Conservation (phyloP, 371 early-diverging fungal species). For the Lichtheimia ornata region DNA sequence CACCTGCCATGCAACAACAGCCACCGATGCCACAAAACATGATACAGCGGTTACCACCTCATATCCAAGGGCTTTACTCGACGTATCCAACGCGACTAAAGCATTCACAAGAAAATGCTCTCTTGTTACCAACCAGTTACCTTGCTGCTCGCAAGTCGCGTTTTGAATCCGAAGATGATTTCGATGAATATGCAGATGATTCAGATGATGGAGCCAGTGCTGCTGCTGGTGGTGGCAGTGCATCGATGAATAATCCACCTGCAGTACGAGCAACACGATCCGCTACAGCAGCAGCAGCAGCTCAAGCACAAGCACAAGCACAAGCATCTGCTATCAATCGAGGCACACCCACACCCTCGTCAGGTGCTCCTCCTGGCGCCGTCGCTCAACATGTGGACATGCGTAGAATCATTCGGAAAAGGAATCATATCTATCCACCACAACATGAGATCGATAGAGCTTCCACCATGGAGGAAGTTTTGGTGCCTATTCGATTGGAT, state of each 20-base stretch:
- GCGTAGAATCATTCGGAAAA: slow-evolving; percentile 34
- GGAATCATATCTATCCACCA: slow-evolving; percentile 28
- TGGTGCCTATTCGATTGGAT: slow-evolving; percentile 84
- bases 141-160: slow-evolving; percentile 31
- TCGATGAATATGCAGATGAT: slow-evolving; percentile 36
- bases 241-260: no score
- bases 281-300: slow-evolving; percentile 18
- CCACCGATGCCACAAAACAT: slow-evolving; percentile 16
- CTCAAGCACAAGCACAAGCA: slow-evolving; percentile 2
- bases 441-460: slow-evolving; percentile 47
- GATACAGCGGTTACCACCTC: slow-evolving; percentile 9
- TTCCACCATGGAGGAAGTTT: slow-evolving; percentile 59
- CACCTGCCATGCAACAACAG: slow-evolving; percentile 13
- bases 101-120: slow-evolving; percentile 46
- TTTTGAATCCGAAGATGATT: slow-evolving; percentile 33
- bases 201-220: slow-evolving; percentile 24
- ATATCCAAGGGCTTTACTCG: slow-evolving; percentile 45
- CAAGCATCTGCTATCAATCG: neutral
- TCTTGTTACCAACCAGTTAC: slow-evolving; percentile 45
- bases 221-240: no score
- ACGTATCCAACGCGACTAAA: slow-evolving; percentile 46
- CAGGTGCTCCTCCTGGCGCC: slow-evolving; percentile 2
- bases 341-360: neutral
- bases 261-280: no score
- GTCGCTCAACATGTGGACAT: slow-evolving; percentile 5